Conservation (phyloP, 805 yeast genomes). For the Millerozyma acaciae region DNA sequence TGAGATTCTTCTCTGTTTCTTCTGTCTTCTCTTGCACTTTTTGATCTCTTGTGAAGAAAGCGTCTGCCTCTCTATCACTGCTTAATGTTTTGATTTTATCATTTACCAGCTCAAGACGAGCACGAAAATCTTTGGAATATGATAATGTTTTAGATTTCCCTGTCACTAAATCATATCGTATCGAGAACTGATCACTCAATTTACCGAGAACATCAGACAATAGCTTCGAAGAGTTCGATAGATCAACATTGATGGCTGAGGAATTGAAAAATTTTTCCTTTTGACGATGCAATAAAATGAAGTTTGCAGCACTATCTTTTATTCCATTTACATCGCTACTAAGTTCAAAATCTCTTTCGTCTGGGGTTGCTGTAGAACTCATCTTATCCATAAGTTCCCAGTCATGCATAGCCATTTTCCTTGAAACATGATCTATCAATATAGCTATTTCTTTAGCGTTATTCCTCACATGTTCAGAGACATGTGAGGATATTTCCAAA, state of each 20-base stretch:
- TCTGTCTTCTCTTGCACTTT: slow-evolving; percentile 9
- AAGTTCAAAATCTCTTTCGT: slow-evolving; percentile 14
- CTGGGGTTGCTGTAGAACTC: slow-evolving; percentile 12
- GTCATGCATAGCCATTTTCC: slow-evolving; percentile 32
- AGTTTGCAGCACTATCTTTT: slow-evolving; percentile 5
- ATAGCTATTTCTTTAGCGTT: slow-evolving; percentile 56
- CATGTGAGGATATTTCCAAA: slow-evolving; percentile 40
- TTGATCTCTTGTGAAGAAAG: slow-evolving; percentile 6
- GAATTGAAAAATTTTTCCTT: slow-evolving; percentile 9
- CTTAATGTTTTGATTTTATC: slow-evolving; percentile 11
- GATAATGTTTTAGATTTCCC: no score
- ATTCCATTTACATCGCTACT: slow-evolving; percentile 5
- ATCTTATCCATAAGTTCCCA: slow-evolving; percentile 31
- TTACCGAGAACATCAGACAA: slow-evolving; percentile 12
- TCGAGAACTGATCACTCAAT: slow-evolving; percentile 7
- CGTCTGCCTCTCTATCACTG: slow-evolving; percentile 8
- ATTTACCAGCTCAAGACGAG: slow-evolving; percentile 12
- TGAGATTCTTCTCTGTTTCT: slow-evolving; percentile 4
- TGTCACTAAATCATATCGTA: no score
- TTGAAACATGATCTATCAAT: slow-evolving; percentile 45
- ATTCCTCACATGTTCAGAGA: slow-evolving; percentile 54
- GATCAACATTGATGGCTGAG: slow-evolving; percentile 4
- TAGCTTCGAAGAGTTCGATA: slow-evolving; percentile 10
- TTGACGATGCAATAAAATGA: slow-evolving; percentile 10
- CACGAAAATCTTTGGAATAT: slow-evolving; percentile 13